Evolutionary conservation across 2,329 filamentous ascomycete genomes (phyloP).

Genomic region (Paracoccidioides brasiliensis): DNA sequence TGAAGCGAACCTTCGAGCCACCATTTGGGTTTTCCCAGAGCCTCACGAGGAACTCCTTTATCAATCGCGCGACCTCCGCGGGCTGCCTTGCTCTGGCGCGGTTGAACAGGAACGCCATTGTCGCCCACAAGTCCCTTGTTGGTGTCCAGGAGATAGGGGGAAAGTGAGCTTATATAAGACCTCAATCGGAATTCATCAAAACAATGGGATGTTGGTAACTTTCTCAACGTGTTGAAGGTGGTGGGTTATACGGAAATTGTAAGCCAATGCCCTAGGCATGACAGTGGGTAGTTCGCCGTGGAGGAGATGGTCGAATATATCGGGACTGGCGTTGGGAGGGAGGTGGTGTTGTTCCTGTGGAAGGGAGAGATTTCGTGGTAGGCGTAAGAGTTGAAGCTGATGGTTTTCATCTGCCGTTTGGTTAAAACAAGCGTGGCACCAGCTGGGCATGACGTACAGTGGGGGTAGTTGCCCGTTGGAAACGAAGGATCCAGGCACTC

Average conservation of each 20-base stretch:
- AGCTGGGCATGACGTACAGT: neutral
- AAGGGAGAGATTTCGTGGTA: neutral
- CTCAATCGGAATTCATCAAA: neutral
- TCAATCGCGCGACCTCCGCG: slow-evolving; percentile 47
- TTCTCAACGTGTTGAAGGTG: neutral
- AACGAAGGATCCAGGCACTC: no score
- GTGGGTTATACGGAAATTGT: neutral
- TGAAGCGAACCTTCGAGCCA: slow-evolving; percentile 38
- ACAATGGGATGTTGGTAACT: neutral
- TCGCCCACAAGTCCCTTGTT: slow-evolving; percentile 2
- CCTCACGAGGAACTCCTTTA: slow-evolving; percentile 50
- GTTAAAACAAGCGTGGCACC: neutral
- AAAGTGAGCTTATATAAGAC: neutral
- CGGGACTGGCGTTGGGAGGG: neutral
- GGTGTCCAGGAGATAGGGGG: neutral
- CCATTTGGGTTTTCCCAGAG: slow-evolving; percentile 45
- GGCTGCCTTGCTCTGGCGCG: slow-evolving; percentile 48
- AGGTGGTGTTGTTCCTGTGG: neutral
- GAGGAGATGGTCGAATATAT: neutral
- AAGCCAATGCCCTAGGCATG: neutral
- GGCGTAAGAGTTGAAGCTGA: neutral
- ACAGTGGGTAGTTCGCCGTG: neutral
- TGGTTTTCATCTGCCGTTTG: neutral
- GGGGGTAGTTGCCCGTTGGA: no score
- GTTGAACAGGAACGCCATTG: slow-evolving; percentile 59